Percentiles rank a stretch among this genome's conserved stretches.
Evolutionary conservation across 768 basidiomycete genomes (phyloP).

Genomic region (Chalciporus chontae): DNA sequence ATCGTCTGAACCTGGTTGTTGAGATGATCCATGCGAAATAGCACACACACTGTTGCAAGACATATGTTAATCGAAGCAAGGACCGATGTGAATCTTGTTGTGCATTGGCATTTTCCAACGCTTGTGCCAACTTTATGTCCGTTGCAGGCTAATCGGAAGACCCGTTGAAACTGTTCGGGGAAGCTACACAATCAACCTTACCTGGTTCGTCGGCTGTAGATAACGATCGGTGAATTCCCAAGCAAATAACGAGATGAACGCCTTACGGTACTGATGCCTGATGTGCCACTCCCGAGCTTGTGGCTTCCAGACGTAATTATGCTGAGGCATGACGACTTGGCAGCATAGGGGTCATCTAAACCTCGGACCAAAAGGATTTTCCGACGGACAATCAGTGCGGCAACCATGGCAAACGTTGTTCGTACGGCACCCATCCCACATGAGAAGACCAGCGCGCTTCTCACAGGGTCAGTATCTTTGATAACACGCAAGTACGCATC

Average conservation of each 20-base stretch:
- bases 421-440: slow-evolving; percentile 97
- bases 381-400: slow-evolving; percentile 80
- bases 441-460: slow-evolving; percentile 85
- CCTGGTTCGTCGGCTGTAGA: slow-evolving; percentile 28
- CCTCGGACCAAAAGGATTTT: slow-evolving; percentile 65
- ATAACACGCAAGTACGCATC: slow-evolving; percentile 89
- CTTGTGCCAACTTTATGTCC: slow-evolving; percentile 57
- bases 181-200: slow-evolving; percentile 7
- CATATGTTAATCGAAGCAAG: slow-evolving; percentile 71
- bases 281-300: slow-evolving; percentile 23
- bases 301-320: slow-evolving; percentile 5
- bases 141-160: slow-evolving; percentile 35
- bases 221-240: slow-evolving; percentile 1
- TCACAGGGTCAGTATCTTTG: slow-evolving; percentile 70
- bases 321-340: slow-evolving; percentile 29
- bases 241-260: background rate
- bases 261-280: slow-evolving; percentile 51
- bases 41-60: slow-evolving; percentile 71
- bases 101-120: slow-evolving; percentile 69
- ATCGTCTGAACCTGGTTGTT: background rate
- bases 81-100: slow-evolving; percentile 80
- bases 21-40: background rate
- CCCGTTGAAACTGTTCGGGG: slow-evolving; percentile 7
- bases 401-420: slow-evolving; percentile 97
- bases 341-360: slow-evolving; percentile 73